These are phyloP conservation scores for Trichoderma erinaceum DNA, from an alignment of 495 filamentous ascomycete species.

Conservation along the genomic window DNA sequence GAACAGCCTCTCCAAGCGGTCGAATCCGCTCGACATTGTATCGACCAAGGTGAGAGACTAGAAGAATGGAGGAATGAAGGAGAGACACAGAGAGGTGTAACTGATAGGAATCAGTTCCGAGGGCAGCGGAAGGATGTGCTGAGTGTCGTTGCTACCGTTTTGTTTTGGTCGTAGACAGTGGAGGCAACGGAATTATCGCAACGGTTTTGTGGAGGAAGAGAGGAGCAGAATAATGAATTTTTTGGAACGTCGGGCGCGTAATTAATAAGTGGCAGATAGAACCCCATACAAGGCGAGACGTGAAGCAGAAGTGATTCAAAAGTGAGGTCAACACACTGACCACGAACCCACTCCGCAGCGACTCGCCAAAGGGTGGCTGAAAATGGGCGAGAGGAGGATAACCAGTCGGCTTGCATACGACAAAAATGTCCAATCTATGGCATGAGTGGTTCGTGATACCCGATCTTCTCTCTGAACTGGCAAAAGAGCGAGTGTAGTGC, in stretches of 20 bases:
- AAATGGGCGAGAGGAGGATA: neutral
- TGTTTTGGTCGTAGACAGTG: neutral
- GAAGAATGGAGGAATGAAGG: neutral
- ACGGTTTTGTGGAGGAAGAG: neutral
- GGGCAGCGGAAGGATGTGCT: neutral
- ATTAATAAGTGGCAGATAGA: neutral
- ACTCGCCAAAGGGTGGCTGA: conserved; percentile 5
- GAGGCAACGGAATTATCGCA: neutral
- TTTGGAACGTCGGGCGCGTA: neutral
- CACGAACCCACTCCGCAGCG: neutral
- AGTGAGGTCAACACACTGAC: neutral
- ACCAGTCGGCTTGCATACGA: neutral
- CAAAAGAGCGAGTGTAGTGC: neutral
- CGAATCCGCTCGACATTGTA: conserved; percentile 22
- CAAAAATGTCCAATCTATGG: neutral
- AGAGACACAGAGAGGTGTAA: neutral
- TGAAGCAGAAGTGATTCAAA: conserved; percentile 5
- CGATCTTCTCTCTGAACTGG: neutral
- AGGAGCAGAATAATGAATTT: neutral
- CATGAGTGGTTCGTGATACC: neutral
- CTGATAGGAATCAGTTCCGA: neutral
- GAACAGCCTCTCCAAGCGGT: conserved; percentile 30
- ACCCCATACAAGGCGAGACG: neutral
- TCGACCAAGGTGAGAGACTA: neutral
- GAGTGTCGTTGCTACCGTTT: neutral